Base-by-base conservation (phyloP, 352 stramenopile genomes). In the Blastocystis sp. region DNA sequence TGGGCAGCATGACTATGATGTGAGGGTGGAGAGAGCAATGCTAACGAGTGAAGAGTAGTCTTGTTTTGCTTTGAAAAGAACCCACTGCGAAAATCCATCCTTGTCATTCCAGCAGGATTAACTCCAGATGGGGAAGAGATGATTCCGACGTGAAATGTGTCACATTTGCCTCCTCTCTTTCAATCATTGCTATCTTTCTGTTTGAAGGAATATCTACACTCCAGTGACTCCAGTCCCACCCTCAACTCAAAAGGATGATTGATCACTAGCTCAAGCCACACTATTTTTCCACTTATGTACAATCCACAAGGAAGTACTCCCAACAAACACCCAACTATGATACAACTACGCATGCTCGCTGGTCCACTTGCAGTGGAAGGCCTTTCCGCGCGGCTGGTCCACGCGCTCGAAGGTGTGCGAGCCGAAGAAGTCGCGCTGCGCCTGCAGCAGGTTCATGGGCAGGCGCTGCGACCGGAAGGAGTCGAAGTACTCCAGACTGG, bases 341-440 rank as follows among this genome's bases (percentile, higher is more conserved):
- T 65, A 76, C 21, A 21, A 28, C 57, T 28, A 87, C 14, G 74
- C 87, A 82, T 99, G 96, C 54, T 93, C 94, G 68, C 96, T 94
- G 34, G 96, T 98, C 97, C 97, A 99, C 70, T 96, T 92, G 90
- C 94, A 98, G 93, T 99, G 97, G 92, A 98, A 98, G 69, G 93
- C 93, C 74, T 96, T 95, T 76, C 96, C 94, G 79, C 84, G 90
- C 71, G 93, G 91, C 17, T 90, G 93, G 92, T 98, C 95, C 89
- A 92, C 96, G 90, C 95, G 94, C 90, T 99, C 93, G 92, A 97
- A 99, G 38, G 96, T 99, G 93, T 99, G 97, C 82, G 95, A 95
- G 60, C 97, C 97, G 90, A 99, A 99, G 92, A 98, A 99, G 92
- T 99, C 97, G 78, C 97, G 94, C 92, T 99, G 97, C n/a, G 95